Percentiles rank a stretch among this genome's conserved stretches.
Conservation (phyloP, 2,329 filamentous ascomycete genomes). For the Proliferodiscus dingleyae region DNA sequence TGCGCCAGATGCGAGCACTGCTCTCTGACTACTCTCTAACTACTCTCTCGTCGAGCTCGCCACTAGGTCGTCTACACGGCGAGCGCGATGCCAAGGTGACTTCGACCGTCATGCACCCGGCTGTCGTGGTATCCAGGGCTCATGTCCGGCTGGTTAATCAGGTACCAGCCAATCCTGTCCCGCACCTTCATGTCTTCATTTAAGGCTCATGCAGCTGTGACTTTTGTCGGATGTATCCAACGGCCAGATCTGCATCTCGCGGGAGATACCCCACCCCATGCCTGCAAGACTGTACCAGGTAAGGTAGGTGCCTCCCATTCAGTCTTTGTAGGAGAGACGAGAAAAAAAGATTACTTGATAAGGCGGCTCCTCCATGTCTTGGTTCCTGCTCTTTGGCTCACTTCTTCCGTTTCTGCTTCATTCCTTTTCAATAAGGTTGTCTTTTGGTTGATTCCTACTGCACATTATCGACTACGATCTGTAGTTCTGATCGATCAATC, state of each 20-base stretch:
- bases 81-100: not conserved
- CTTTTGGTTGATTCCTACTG: not conserved
- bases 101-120: not conserved
- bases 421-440: no score
- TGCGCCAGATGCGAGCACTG: not conserved
- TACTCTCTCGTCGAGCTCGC: no score
- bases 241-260: not conserved
- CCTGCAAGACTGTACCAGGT: conserved; percentile 4
- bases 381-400: no score
- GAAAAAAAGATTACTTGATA: conserved; percentile 6
- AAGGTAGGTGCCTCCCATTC: conserved; percentile 4
- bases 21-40: not conserved
- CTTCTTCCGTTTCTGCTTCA: not conserved
- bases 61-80: no score
- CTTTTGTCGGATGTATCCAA: no score
- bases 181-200: not conserved
- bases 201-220: no score
- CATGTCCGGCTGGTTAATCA: not conserved
- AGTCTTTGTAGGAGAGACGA: no score
- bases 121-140: not conserved
- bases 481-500: conserved; percentile 3
- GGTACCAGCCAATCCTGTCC: conserved; percentile 3
- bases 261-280: not conserved
- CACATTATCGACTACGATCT: conserved; percentile 5
- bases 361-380: not conserved